A percentile compares a stretch with the other conserved stretches of the same genome.
Conservation (phyloP, 2,329 filamentous ascomycete genomes). For the Epichloe sylvatica region DNA sequence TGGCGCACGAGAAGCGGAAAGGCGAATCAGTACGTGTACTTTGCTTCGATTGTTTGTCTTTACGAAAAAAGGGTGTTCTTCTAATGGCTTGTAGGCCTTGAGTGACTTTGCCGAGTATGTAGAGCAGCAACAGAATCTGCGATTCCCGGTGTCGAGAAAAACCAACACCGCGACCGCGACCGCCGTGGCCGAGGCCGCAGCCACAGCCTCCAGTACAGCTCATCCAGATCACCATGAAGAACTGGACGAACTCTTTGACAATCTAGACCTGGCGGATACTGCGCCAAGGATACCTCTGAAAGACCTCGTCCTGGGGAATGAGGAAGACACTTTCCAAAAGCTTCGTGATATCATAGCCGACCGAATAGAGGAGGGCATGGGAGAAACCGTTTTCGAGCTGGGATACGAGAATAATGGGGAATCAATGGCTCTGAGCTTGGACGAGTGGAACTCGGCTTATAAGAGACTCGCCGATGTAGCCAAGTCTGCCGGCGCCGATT, state of each 20-base stretch:
- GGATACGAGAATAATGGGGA: slow-evolving; percentile 85
- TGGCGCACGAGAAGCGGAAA: slow-evolving; percentile 66
- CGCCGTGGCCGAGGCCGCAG: not conserved
- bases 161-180: slow-evolving; percentile 3
- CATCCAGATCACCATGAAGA: slow-evolving; percentile 53
- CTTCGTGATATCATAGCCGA: slow-evolving; percentile 52
- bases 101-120: slow-evolving; percentile 98
- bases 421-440: slow-evolving; percentile 59
- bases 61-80: not conserved
- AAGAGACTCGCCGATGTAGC: slow-evolving; percentile 52
- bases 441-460: slow-evolving; percentile 64
- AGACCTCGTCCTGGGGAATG: slow-evolving; percentile 54
- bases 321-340: slow-evolving; percentile 46
- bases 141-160: slow-evolving; percentile 35
- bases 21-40: slow-evolving; percentile 60
- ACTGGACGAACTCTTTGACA: slow-evolving; percentile 82
- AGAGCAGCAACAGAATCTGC: slow-evolving; percentile 74
- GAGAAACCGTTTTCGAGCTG: slow-evolving; percentile 82
- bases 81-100: slow-evolving; percentile 40
- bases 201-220: slow-evolving; percentile 10
- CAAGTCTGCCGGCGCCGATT: slow-evolving; percentile 54
- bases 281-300: slow-evolving; percentile 55
- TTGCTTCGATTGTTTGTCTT: not conserved
- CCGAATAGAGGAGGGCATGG: slow-evolving; percentile 68
- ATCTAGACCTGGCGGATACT: slow-evolving; percentile 65